Base-by-base conservation (phyloP, 441 rosid species). In the Metrosideros polymorpha region DNA sequence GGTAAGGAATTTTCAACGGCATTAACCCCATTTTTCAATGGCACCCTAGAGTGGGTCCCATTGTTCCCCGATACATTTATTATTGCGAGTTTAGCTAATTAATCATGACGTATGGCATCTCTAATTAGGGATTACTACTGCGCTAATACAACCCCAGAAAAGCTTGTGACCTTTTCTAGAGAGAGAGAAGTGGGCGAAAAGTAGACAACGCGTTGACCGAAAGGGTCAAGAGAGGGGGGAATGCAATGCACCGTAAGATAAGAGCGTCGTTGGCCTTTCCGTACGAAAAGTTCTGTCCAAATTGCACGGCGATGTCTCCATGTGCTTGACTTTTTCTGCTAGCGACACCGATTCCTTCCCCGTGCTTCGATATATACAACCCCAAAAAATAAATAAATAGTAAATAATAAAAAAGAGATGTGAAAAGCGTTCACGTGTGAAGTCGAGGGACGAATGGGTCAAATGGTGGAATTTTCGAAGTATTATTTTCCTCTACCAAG, bases 1-100 rank as follows among this genome's bases (percentile, higher is more conserved):
- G 1, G 5, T 3, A 6, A 0, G 18, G 0, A 59, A 59, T 59
- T 29, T 14, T 61, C 32, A 29, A 61, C 22, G 1, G 0, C 1
- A 29, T 15, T 29, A 61, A 61, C 6, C 22, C 12, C 3, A 0
- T 30, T 6, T 50, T 50, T 50, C 52, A 13, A 50, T n/a, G n/a
- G n/a, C n/a, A n/a, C n/a, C n/a, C n/a, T n/a, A n/a, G n/a, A n/a
- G n/a, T n/a, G 45, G 47, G 79, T 71, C 77, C 27, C 2, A 4
- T 66, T 2, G 15, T 35, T 35, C 9, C 4, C 2, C 6, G 77
- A 35, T 35, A 42, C 45, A 39, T 32, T 66, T 9, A 66, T 10
- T 10, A 35, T 22, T 39, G 5, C 2, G 4, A 22, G 49, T 39
- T 39, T 39, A 39, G 47, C 47, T 12, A 71, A 39, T 35, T 39